phyloP scores from a whole-genome alignment of 139 green algal genomes.

The Choricystis sp. region DNA sequence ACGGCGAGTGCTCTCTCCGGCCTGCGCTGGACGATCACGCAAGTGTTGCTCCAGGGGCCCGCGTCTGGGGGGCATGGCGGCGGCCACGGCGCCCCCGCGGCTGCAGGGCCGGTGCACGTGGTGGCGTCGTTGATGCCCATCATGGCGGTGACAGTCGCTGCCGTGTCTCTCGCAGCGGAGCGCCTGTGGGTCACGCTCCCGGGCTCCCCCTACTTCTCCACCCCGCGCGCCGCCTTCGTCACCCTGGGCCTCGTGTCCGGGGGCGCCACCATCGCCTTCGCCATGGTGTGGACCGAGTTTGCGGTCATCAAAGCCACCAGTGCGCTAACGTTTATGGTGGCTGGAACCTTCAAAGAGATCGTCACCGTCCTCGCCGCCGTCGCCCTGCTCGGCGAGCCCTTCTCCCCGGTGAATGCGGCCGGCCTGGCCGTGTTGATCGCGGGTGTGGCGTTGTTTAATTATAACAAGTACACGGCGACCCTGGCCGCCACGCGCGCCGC shows the following conservation, averaged over 20 bases:
- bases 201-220: conserved; percentile 50
- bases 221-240: conserved; percentile 10
- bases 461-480: background rate
- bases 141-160: conserved; percentile 51
- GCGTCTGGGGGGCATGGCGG: background rate
- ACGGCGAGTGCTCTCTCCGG: conserved; percentile 51
- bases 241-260: conserved; percentile 31
- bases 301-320: conserved; percentile 67
- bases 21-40: conserved; percentile 80
- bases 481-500: background rate
- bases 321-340: conserved; percentile 86
- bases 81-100: background rate
- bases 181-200: conserved; percentile 46
- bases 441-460: conserved; percentile 30
- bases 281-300: conserved; percentile 69
- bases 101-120: conserved; percentile 21
- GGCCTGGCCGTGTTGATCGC: conserved; percentile 62
- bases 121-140: conserved; percentile 37
- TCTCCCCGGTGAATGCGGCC: conserved; percentile 53
- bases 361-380: conserved; percentile 59
- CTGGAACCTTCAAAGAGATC: conserved; percentile 78
- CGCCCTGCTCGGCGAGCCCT: conserved; percentile 52
- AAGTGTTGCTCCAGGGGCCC: conserved; percentile 58
- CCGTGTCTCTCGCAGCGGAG: conserved; percentile 50
- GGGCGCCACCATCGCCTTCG: conserved; percentile 58